phyloP scores from a whole-genome alignment of 495 filamentous ascomycete genomes.

The Tetracladium marchalianum region DNA sequence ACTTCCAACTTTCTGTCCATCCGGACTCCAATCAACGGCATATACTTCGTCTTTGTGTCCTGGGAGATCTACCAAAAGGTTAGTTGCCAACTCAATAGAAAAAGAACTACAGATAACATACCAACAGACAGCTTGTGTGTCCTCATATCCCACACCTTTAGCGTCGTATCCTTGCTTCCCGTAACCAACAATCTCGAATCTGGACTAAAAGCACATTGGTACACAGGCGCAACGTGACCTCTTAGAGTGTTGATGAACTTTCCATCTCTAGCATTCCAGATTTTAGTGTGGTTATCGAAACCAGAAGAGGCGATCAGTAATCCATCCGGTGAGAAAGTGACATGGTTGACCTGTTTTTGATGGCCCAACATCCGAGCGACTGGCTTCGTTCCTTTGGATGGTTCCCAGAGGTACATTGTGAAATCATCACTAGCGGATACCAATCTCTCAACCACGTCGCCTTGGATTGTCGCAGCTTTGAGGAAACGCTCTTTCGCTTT shows the following conservation, averaged over 20 bases:
- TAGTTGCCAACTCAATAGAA: neutral
- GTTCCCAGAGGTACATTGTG: slow-evolving; percentile 96
- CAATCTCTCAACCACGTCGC: slow-evolving; percentile 72
- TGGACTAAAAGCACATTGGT: slow-evolving; percentile 81
- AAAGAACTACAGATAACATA: slow-evolving; percentile 4
- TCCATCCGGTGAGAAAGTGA: slow-evolving; percentile 86
- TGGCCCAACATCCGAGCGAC: slow-evolving; percentile 83
- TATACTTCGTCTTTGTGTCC: slow-evolving; percentile 95
- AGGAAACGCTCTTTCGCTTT: slow-evolving; percentile 82
- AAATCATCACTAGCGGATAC: slow-evolving; percentile 92
- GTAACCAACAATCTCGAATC: slow-evolving; percentile 82
- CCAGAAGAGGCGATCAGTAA: slow-evolving; percentile 73
- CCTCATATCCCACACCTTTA: slow-evolving; percentile 88
- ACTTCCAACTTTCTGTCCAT: slow-evolving; percentile 75
- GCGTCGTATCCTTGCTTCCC: slow-evolving; percentile 80
- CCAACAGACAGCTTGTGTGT: slow-evolving; percentile 64
- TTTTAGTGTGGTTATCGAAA: slow-evolving; percentile 88
- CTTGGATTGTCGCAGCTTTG: slow-evolving; percentile 71
- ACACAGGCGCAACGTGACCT: slow-evolving; percentile 89
- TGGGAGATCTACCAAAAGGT: slow-evolving; percentile 56
- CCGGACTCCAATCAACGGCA: slow-evolving; percentile 85
- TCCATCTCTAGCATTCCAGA: slow-evolving; percentile 70
- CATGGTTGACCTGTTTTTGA: slow-evolving; percentile 93
- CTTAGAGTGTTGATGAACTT: slow-evolving; percentile 78
- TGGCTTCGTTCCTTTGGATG: slow-evolving; percentile 67